These are phyloP conservation scores for Rhipidocladum racemiflorum DNA, from an alignment of 176 grass and related monocot species.

Conservation along the genomic window DNA sequence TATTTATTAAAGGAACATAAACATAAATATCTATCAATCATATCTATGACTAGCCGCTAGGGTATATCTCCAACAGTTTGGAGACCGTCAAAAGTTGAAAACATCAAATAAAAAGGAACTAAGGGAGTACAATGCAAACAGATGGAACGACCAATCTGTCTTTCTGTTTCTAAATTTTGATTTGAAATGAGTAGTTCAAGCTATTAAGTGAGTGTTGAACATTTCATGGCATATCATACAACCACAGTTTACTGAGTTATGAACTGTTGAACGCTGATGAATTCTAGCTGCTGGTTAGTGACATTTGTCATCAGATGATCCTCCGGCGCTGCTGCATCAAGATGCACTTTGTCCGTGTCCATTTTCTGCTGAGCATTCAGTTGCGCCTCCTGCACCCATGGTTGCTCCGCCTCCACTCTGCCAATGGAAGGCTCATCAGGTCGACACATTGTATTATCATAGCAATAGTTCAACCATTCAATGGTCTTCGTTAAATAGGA, in stretches of 20 bases:
- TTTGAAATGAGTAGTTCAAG: neutral
- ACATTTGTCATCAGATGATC: neutral
- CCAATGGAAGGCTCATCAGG: neutral
- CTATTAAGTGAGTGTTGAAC: neutral
- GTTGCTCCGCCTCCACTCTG: neutral
- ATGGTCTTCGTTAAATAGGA: neutral
- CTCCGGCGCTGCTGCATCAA: neutral
- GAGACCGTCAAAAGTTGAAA: too few species aligned
- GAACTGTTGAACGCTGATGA: neutral
- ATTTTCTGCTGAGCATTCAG: neutral
- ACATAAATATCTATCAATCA: too few species aligned
- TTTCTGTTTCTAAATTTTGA: too few species aligned
- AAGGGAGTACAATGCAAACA: too few species aligned
- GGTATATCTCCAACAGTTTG: too few species aligned
- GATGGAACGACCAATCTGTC: neutral
- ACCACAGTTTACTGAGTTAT: neutral
- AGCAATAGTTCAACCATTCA: neutral
- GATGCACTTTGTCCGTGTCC: neutral
- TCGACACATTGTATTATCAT: neutral
- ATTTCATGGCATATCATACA: neutral
- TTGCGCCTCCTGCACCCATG: neutral
- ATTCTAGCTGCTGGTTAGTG: neutral
- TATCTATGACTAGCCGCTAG: too few species aligned
- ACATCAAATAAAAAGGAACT: too few species aligned
- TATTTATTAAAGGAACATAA: too few species aligned